Evolutionary conservation across 257 asterid species (phyloP).

Genomic region (Solanum rostratum): DNA sequence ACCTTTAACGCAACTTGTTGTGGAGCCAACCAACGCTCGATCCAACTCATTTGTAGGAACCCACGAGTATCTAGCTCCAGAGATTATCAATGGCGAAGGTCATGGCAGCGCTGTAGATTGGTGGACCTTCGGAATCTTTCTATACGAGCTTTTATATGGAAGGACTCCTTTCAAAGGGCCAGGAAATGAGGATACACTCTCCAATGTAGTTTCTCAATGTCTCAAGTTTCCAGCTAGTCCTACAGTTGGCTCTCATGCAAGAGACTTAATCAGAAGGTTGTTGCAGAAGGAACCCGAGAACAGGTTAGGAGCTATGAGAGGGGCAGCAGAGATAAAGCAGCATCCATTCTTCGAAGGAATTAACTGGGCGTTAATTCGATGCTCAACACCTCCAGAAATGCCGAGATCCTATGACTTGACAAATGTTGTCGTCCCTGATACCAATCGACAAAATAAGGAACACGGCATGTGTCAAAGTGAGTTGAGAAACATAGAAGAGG

Average conservation of each 20-base stretch:
- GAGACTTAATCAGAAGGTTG: constrained; percentile 46
- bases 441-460: constrained; percentile 6
- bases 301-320: constrained; percentile 49
- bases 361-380: constrained; percentile 65
- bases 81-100: constrained; percentile 67
- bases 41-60: constrained; percentile 73
- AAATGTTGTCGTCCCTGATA: not conserved
- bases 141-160: constrained; percentile 50
- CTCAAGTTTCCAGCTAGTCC: constrained; percentile 61
- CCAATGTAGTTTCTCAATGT: constrained; percentile 53
- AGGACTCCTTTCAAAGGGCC: constrained; percentile 56
- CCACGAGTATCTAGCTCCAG: constrained; percentile 71
- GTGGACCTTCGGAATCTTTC: constrained; percentile 67
- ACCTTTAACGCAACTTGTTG: constrained; percentile 35
- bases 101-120: constrained; percentile 73
- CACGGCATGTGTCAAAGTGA: constrained; percentile 4
- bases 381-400: constrained; percentile 47
- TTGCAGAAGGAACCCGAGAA: constrained; percentile 46
- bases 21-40: constrained; percentile 56
- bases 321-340: constrained; percentile 53
- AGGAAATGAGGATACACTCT: constrained; percentile 48
- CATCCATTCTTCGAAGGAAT: constrained; percentile 60
- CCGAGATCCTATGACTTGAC: constrained; percentile 14
- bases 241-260: constrained; percentile 27
- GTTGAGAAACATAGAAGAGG: constrained; percentile 12